A percentile compares a stretch with the other conserved stretches of the same genome.
phyloP scores from a whole-genome alignment of 2,329 filamentous ascomycete genomes.

The Scorias spongiosa region DNA sequence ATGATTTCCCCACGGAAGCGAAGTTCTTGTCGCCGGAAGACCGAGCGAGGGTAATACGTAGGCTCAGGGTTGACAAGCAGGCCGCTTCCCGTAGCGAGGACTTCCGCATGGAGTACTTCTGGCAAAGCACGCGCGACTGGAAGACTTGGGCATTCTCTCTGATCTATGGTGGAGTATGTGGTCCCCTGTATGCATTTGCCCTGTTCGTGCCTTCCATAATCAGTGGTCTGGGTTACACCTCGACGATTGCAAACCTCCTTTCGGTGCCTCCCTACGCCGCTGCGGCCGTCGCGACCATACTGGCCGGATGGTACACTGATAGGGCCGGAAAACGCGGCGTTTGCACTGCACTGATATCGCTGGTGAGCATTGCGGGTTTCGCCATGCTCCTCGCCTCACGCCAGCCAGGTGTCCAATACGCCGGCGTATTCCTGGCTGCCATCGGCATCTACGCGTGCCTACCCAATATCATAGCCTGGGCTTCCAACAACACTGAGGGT shows the following conservation, averaged over 20 bases:
- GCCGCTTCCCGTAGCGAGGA: constrained; percentile 58
- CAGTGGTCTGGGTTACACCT: constrained; percentile 37
- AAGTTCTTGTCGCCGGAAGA: constrained; percentile 55
- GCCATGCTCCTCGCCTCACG: constrained; percentile 57
- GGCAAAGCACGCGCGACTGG: constrained; percentile 61
- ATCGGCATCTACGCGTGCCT: constrained; percentile 82
- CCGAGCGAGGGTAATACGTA: constrained; percentile 53
- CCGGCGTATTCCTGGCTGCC: constrained; percentile 69
- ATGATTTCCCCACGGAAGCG: constrained; percentile 68
- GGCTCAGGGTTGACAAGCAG: constrained; percentile 58
- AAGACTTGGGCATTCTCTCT: constrained; percentile 65
- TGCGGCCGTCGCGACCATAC: constrained; percentile 53
- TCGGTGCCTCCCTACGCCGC: constrained; percentile 62
- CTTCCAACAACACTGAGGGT: constrained; percentile 75
- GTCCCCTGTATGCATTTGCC: constrained; percentile 59
- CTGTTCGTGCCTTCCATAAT: constrained; percentile 74
- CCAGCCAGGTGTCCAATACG: constrained; percentile 57
- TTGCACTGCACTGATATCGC: constrained; percentile 60
- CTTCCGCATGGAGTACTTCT: constrained; percentile 56
- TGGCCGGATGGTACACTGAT: constrained; percentile 63
- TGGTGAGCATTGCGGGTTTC: constrained; percentile 64
- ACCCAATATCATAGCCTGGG: constrained; percentile 76
- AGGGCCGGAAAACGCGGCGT: constrained; percentile 55
- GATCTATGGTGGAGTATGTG: constrained; percentile 64
- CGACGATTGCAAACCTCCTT: constrained; percentile 53